Percentiles rank a stretch among this genome's conserved stretches.
Conservation (phyloP, 108 stramenopile genomes). For the Nannochloropsis gaditana region DNA sequence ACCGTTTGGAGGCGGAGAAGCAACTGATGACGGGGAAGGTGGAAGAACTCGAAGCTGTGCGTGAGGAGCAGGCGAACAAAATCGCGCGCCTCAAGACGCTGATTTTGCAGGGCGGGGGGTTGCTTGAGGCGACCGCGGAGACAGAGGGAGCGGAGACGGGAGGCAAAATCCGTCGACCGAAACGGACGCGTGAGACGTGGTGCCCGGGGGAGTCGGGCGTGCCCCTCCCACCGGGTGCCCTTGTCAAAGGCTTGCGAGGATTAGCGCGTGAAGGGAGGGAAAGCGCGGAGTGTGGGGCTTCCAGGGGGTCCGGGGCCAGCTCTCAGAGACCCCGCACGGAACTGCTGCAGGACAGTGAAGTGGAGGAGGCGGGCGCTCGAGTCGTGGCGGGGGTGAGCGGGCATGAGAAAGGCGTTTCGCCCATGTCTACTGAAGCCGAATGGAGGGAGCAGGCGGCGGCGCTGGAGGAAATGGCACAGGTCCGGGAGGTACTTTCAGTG, state of each 20-base stretch:
- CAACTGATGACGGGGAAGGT: neutral
- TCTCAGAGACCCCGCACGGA: constrained; percentile 24
- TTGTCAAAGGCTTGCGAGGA: neutral
- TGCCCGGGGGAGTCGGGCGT: constrained; percentile 28
- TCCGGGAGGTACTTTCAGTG: constrained; percentile 22
- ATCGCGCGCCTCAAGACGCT: constrained; percentile 35
- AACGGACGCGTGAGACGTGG: constrained; percentile 44
- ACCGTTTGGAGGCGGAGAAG: neutral
- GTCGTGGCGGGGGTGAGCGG: constrained; percentile 18
- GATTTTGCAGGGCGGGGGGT: constrained; percentile 23
- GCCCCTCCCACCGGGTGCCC: neutral
- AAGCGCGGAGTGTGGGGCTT: neutral
- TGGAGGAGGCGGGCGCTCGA: neutral
- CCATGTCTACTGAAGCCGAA: neutral
- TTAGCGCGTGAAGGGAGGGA: constrained; percentile 21
- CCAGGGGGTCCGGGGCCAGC: neutral
- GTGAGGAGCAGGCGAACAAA: constrained; percentile 29
- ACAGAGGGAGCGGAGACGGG: neutral
- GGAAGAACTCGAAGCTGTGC: constrained; percentile 28
- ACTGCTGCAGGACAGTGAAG: neutral
- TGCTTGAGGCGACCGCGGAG: neutral
- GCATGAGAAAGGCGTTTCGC: neutral
- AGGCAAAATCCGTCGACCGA: neutral
- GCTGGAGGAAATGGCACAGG: constrained; percentile 33
- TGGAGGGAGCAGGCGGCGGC: constrained; percentile 21